phyloP scores from a whole-genome alignment of 2,329 filamentous ascomycete species.

The Verticillium isaacii region DNA sequence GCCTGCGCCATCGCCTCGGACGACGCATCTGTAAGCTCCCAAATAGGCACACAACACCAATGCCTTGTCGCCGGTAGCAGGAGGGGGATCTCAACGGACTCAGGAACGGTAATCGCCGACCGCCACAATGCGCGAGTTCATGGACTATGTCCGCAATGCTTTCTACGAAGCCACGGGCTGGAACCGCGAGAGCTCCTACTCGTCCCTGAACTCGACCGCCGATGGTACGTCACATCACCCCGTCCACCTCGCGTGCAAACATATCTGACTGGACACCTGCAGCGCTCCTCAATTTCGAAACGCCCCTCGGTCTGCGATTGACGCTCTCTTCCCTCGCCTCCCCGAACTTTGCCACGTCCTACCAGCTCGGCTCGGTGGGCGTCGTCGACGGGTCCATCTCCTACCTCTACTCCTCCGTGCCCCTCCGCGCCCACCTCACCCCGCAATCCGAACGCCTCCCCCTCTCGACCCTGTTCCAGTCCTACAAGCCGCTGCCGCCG shows the following conservation, averaged over 20 bases:
- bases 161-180: slow-evolving; percentile 84
- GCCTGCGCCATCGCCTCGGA: background rate
- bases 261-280: background rate
- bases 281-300: slow-evolving; percentile 86
- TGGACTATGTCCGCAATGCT: slow-evolving; percentile 91
- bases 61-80: background rate
- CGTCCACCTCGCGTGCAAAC: background rate
- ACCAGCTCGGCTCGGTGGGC: slow-evolving; percentile 83
- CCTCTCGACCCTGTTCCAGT: slow-evolving; percentile 71
- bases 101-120: background rate
- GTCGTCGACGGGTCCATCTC: slow-evolving; percentile 95
- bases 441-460: slow-evolving; percentile 70
- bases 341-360: slow-evolving; percentile 90
- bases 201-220: slow-evolving; percentile 76
- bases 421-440: slow-evolving; percentile 60
- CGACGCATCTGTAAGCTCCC: background rate
- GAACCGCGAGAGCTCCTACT: slow-evolving; percentile 90
- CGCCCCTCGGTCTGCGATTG: slow-evolving; percentile 77
- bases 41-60: background rate
- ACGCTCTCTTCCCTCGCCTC: slow-evolving; percentile 89
- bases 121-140: slow-evolving; percentile 80
- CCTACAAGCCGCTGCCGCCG: slow-evolving; percentile 75
- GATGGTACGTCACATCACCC: slow-evolving; percentile 51
- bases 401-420: slow-evolving; percentile 88
- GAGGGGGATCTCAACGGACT: background rate